Base-by-base conservation (phyloP, 2,329 filamentous ascomycete genomes). In the Elsinoe arachidis region DNA sequence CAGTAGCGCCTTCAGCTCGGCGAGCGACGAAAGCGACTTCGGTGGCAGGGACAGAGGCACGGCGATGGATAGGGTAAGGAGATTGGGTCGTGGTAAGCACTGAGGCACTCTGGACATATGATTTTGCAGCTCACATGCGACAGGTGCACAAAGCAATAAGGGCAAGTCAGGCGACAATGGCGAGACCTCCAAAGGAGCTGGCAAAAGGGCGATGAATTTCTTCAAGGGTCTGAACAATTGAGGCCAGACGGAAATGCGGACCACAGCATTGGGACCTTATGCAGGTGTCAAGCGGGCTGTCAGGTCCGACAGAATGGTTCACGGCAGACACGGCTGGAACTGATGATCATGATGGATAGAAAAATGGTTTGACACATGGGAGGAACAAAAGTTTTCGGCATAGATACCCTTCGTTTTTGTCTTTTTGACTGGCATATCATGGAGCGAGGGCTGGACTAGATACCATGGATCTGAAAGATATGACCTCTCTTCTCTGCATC, bases 71-170 rank as follows among this genome's bases (percentile, higher is more conserved):
- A 76, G 80, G 62, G 69, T 78, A 15, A 70, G 80, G 56, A 71
- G 80, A 19, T 80, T 78, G 64, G 79, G 80, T 51, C 71, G 80
- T 73, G 80, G 80, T 81, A 63, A 58, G 37, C 57, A 57, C 37
- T 35, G 53, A 10, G 10, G 44, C 56, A 11, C 52, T 33, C 33
- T 58, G 41, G 21, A 47, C 17, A 17, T 35, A 21, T 35, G 21
- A 72, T 5, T 70, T 76, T 38, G 62, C 58, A 58, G 41, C 64
- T 70, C 62, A 69, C 47, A 51, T 57, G 49, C 62, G 46, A 61
- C 62, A 77, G 74, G 74, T 46, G 77, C 75, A 38, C 80, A 81
- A 64, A 78, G 81, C 63, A 74, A 77, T 59, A 79, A 78, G 60
- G 74, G 76, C 56, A 75, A 77, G 62, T 68, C 74, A 14, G 74